Conservation (phyloP, 2,329 filamentous ascomycete species). For the Claviceps maximensis region DNA sequence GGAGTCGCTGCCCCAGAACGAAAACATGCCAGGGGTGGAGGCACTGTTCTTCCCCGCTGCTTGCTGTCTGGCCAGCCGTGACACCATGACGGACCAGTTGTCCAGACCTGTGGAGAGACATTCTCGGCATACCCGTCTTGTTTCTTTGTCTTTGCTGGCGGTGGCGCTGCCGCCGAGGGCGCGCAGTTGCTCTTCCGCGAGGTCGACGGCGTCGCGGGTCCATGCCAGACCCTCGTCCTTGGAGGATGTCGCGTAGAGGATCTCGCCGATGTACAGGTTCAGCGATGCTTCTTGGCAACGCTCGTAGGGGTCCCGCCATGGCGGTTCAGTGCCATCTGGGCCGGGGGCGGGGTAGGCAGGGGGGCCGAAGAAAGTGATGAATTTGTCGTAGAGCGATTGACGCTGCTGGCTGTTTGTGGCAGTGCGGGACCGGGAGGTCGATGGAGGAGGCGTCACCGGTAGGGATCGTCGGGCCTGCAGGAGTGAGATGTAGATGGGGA, state of each 20-base stretch:
- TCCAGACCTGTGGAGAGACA: conserved; percentile 64
- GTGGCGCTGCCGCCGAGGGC: conserved; percentile 18
- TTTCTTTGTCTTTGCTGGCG: conserved; percentile 13
- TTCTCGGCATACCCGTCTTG: conserved; percentile 51
- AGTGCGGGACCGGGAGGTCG: conserved; percentile 2
- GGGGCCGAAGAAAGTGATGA: conserved; percentile 20
- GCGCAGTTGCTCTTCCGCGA: conserved; percentile 57
- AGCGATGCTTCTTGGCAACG: conserved; percentile 76
- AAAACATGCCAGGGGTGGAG: conserved; percentile 18
- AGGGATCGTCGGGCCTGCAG: conserved; percentile 62
- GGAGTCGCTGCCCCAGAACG: conserved; percentile 20
- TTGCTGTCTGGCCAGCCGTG: conserved; percentile 44
- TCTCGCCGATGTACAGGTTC: conserved; percentile 86
- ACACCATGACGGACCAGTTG: conserved; percentile 78
- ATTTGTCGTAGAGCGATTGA: conserved; percentile 9
- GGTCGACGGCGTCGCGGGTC: conserved; percentile 78
- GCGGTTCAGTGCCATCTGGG: conserved; percentile 53
- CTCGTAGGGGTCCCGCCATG: conserved; percentile 50
- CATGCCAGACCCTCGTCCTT: conserved; percentile 67
- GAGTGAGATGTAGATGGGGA: conserved; percentile 76
- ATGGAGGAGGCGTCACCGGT: conserved; percentile 23
- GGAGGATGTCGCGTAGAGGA: conserved; percentile 55
- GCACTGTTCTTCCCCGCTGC: conserved; percentile 24
- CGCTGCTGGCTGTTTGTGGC: conserved; percentile 4
- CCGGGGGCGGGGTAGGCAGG: conserved; percentile 59